Evolutionary conservation across 2,329 filamentous ascomycete species (phyloP).

Genomic region (Ophiostoma australiae): DNA sequence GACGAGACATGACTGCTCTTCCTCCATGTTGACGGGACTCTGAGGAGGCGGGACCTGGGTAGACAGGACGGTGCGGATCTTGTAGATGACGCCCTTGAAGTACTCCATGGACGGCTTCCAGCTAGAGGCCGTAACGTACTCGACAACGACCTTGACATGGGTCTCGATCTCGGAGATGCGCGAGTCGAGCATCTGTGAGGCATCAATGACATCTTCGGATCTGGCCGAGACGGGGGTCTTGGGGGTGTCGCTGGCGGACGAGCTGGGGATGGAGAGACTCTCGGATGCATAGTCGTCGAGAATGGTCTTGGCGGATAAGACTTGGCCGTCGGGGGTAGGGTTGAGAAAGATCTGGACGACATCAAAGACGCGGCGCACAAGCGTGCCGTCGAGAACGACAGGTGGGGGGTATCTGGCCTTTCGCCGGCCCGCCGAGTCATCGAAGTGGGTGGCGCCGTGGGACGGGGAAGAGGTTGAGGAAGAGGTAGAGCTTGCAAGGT

Average conservation of each 20-base stretch:
- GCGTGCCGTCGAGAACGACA: conserved; percentile 43
- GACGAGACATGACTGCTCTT: conserved; percentile 50
- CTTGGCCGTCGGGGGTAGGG: conserved; percentile 54
- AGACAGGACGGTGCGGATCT: conserved; percentile 43
- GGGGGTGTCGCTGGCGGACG: conserved; percentile 26
- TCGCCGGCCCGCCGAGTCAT: conserved; percentile 25
- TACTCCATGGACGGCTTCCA: conserved; percentile 59
- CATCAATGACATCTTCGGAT: conserved; percentile 38
- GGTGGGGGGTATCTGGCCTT: conserved; percentile 33
- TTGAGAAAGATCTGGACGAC: conserved; percentile 52
- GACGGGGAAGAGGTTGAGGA: background rate
- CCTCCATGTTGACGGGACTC: conserved; percentile 40
- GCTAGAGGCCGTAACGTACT: conserved; percentile 61
- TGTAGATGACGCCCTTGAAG: conserved; percentile 49
- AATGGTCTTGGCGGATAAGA: conserved; percentile 53
- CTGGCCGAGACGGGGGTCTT: conserved; percentile 27
- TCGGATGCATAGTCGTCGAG: conserved; percentile 43
- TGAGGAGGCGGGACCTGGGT: conserved; percentile 38
- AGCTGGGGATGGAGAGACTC: background rate
- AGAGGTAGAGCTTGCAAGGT: conserved; percentile 16
- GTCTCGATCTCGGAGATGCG: conserved; percentile 48
- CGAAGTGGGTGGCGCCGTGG: conserved; percentile 15
- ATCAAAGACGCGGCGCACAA: conserved; percentile 54
- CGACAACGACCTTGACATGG: conserved; percentile 52
- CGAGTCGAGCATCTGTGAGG: conserved; percentile 33